These are phyloP conservation scores for Lepraria neglecta DNA, from an alignment of 495 filamentous ascomycete genomes.

Conservation along the genomic window DNA sequence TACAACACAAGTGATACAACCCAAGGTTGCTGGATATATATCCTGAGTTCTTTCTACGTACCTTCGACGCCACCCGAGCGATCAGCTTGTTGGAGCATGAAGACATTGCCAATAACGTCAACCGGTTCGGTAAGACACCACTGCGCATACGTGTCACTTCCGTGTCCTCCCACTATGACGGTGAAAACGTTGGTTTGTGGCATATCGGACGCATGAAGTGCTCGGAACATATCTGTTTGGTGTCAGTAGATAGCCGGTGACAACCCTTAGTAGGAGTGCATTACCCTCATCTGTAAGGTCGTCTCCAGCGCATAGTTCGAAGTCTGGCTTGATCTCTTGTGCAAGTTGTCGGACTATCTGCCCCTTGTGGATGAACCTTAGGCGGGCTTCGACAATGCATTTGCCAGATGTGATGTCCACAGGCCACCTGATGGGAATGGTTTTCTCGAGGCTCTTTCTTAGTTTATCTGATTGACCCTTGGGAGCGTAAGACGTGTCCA, in stretches of 20 bases:
- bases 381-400: conserved; percentile 91
- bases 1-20: too few relatives aligned
- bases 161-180: conserved; percentile 79
- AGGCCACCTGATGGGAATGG: conserved; percentile 68
- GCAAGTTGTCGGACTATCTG: conserved; percentile 80
- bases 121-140: conserved; percentile 83
- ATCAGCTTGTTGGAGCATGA: conserved; percentile 49
- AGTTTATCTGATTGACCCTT: conserved; percentile 66
- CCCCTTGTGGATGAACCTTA: conserved; percentile 94
- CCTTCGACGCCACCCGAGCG: neutral
- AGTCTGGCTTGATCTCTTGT: conserved; percentile 56
- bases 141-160: conserved; percentile 76
- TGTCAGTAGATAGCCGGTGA: neutral
- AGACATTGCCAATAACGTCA: conserved; percentile 76
- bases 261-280: too few relatives aligned
- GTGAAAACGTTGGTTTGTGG: conserved; percentile 66
- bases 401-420: conserved; percentile 95
- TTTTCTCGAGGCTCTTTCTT: conserved; percentile 51
- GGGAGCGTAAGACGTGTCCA: conserved; percentile 73
- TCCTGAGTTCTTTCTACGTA: too few relatives aligned
- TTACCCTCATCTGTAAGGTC: conserved; percentile 96
- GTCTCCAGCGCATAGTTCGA: conserved; percentile 84
- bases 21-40: too few relatives aligned
- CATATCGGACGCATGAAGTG: conserved; percentile 52
- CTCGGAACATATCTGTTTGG: conserved; percentile 54